phyloP scores from a whole-genome alignment of 495 filamentous ascomycete species.

The Usnea hakonensis region DNA sequence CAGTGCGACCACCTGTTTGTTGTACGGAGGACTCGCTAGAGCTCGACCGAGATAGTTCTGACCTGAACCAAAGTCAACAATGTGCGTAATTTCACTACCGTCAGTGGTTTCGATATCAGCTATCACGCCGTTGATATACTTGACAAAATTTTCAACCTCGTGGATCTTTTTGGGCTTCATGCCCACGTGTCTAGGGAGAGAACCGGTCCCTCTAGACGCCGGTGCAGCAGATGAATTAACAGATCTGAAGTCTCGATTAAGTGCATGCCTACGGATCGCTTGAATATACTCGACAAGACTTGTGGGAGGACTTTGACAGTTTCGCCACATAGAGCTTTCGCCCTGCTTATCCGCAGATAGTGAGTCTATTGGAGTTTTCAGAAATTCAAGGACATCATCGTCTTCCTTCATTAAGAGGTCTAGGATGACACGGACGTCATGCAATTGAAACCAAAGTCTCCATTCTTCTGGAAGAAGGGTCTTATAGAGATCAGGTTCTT shows the following conservation, averaged over 20 bases:
- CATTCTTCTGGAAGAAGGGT: conserved; percentile 68
- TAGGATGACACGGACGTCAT: conserved; percentile 64
- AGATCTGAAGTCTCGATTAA: conserved; percentile 52
- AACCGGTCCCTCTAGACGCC: conserved; percentile 30
- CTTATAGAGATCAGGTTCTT: conserved; percentile 69
- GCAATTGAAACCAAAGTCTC: conserved; percentile 64
- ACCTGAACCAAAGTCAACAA: conserved; percentile 92
- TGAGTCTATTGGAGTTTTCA: conserved; percentile 5
- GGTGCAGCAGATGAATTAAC: conserved; percentile 18
- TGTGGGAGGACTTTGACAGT: conserved; percentile 52
- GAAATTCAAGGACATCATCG: conserved; percentile 50
- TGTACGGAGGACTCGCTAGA: conserved; percentile 75
- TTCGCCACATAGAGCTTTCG: conserved; percentile 35
- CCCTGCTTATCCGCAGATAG: not conserved
- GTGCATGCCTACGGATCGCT: conserved; percentile 60
- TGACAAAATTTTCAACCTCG: conserved; percentile 64
- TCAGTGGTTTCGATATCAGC: conserved; percentile 49
- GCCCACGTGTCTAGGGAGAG: conserved; percentile 62
- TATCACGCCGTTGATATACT: conserved; percentile 48
- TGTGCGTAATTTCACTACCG: conserved; percentile 61
- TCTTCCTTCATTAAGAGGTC: conserved; percentile 74
- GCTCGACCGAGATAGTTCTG: conserved; percentile 92
- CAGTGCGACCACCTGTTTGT: conserved; percentile 79
- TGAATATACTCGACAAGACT: conserved; percentile 66
- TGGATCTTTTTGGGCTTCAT: conserved; percentile 97